Evolutionary conservation across 208 protist species (phyloP), one percentile per base, ranked within the genome.

Genomic region (Leishmania tarentolae): DNA sequence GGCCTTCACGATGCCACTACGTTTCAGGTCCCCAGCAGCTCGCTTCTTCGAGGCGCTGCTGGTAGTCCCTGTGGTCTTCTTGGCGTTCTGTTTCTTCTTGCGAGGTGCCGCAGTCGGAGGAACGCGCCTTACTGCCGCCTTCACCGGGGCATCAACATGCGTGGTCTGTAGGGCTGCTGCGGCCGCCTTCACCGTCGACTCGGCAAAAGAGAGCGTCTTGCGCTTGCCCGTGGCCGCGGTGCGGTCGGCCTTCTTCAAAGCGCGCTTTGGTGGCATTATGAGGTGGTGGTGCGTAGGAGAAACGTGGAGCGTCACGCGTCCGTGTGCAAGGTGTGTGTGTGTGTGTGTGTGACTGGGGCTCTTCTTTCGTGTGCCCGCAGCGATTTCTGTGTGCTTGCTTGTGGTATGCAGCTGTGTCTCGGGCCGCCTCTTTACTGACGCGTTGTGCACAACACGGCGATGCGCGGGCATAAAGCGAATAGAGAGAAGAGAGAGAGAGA

Each of bases 1-100:
- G 61, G 89, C 82, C 57, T 85, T 84, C 56, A 92, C 87, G 31
- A 93, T 88, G 46, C 88, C 90, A 47, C 90, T 87, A 21, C 78
- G 79, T 15, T 84, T 85, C 71, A 68, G 79, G 37, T 72, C 83
- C n/a, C 78, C 65, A 44, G 79, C 78, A 2, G 70, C 47, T 4
- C 40, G 50, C n/a, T 76, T 63, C 52, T 63, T 56, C 9, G 72
- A 11, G 24, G 31, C 72, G 31, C 5, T 50, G 66, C 17, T 71
- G 40, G 40, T 28, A 3, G 44, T 76, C 42, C 1, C 35, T 44
- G 50, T 37, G 11, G 42, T 28, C 28, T 44, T 35, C 50, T 63
- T 76, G 72, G 31, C 66, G 37, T 75, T 17, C 35, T 53, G 42
- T 37, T 37, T 42, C 80, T 75, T 57, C 76, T 79, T 68, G 5